Evolutionary conservation across 2,329 filamentous ascomycete genomes (phyloP).

Genomic region (Epichloe glyceriae): DNA sequence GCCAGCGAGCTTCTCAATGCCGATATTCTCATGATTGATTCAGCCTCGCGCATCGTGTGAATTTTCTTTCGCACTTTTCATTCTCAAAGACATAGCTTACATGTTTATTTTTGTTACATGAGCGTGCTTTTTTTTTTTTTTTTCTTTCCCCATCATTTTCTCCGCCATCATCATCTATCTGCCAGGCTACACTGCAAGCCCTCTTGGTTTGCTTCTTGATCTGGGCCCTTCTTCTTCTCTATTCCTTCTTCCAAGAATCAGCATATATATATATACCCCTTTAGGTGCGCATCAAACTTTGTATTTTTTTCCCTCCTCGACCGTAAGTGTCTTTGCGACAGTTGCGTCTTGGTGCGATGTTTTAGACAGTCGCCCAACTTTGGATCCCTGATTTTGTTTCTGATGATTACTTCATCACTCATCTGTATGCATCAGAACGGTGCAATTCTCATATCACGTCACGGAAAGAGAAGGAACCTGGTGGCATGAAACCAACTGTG

Average conservation of each 20-base stretch:
- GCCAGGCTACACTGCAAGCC: too few species aligned
- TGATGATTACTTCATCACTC: too few species aligned
- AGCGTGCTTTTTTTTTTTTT: neutral
- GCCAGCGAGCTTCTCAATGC: too few species aligned
- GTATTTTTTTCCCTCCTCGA: neutral
- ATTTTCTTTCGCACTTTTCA: neutral
- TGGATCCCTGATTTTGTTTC: neutral
- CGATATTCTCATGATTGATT: neutral
- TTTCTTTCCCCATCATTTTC: neutral
- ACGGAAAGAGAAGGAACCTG: neutral
- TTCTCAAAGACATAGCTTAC: neutral
- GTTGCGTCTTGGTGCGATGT: neutral
- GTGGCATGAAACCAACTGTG: neutral
- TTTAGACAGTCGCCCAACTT: neutral
- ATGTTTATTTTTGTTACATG: neutral
- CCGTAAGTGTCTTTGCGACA: neutral
- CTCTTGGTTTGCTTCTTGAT: neutral
- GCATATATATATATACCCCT: slow-evolving; percentile 3
- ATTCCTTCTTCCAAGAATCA: neutral
- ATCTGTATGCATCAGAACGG: neutral
- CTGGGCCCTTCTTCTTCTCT: neutral
- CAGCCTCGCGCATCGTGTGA: neutral
- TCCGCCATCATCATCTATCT: too few species aligned
- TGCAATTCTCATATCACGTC: neutral
- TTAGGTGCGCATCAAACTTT: neutral